Conservation (phyloP, 345 rosid species). For the Hibiscus trionum region DNA sequence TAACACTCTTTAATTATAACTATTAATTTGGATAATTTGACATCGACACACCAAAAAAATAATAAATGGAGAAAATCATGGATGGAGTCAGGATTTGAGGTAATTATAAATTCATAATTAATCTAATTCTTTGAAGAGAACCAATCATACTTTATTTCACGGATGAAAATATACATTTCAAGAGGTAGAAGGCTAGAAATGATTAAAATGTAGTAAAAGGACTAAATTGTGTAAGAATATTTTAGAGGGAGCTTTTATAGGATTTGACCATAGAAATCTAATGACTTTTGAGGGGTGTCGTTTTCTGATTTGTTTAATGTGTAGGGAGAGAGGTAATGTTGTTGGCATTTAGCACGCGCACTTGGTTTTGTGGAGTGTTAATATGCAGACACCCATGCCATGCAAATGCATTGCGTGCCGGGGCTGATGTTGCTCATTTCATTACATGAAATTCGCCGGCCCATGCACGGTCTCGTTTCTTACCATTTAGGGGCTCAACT, state of each 20-base stretch:
- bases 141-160: too few relatives aligned
- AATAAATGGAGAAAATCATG: too few relatives aligned
- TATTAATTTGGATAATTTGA: neutral
- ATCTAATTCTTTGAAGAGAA: too few relatives aligned
- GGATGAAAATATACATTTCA: too few relatives aligned
- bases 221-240: too few relatives aligned
- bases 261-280: too few relatives aligned
- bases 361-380: constrained; percentile 19
- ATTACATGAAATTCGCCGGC: neutral
- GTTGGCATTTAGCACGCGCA: constrained; percentile 26
- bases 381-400: neutral
- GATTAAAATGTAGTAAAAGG: too few relatives aligned
- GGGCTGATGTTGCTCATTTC: constrained; percentile 1
- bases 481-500: neutral
- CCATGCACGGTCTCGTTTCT: neutral
- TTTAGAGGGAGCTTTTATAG: too few relatives aligned
- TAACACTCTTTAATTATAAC: neutral
- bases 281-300: constrained; percentile 2
- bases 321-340: neutral
- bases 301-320: neutral
- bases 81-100: too few relatives aligned
- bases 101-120: too few relatives aligned
- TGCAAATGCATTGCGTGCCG: neutral
- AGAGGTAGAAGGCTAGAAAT: neutral
- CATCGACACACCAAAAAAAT: neutral